These are phyloP conservation scores for Casuarina equisetifolia DNA, from an alignment of 306 rosid species.

Conservation along the genomic window DNA sequence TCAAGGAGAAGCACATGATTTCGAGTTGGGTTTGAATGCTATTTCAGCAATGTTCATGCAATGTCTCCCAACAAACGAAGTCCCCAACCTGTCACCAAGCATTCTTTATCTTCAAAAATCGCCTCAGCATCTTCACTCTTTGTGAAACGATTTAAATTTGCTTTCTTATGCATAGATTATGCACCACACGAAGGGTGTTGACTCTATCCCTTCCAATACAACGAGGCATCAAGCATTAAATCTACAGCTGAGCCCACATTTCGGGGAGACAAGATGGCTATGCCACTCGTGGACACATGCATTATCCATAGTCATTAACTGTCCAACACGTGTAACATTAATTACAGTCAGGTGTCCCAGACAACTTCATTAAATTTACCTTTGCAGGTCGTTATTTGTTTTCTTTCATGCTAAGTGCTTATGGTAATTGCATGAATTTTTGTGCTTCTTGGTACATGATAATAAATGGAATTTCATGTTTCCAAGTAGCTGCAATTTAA, in stretches of 20 bases:
- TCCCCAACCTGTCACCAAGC: slow-evolving; percentile 29
- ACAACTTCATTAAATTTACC: background rate
- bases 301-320: background rate
- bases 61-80: slow-evolving; percentile 32
- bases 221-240: background rate
- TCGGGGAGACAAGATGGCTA: background rate
- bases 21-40: slow-evolving; percentile 36
- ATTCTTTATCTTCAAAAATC: background rate
- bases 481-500: background rate
- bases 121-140: background rate
- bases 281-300: slow-evolving; percentile 1
- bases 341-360: background rate
- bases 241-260: background rate
- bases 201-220: background rate
- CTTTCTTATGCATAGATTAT: background rate
- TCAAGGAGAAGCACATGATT: slow-evolving; percentile 15
- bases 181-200: background rate
- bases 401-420: background rate
- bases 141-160: background rate
- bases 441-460: background rate
- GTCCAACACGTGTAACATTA: background rate
- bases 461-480: background rate
- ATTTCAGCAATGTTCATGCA: slow-evolving; percentile 32
- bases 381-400: background rate
- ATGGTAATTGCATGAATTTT: background rate